A percentile compares a stretch with the other conserved stretches of the same genome.
phyloP scores from a whole-genome alignment of 805 yeast genomes.

The Cyberlindnera japonica region DNA sequence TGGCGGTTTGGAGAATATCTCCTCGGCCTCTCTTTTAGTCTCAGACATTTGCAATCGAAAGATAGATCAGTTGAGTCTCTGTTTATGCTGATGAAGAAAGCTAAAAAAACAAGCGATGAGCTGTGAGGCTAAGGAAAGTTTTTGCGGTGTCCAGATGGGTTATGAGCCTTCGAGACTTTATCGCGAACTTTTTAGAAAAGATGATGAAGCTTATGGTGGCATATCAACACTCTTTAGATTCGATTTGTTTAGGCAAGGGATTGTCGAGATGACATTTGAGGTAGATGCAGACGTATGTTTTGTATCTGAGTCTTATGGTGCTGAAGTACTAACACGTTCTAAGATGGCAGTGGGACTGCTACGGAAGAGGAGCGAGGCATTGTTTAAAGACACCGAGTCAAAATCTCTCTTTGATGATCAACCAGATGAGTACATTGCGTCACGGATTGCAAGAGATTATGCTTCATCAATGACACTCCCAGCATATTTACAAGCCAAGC shows the following conservation, averaged over 20 bases:
- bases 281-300: conserved; percentile 12
- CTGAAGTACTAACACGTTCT: conserved; percentile 3
- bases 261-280: conserved; percentile 12
- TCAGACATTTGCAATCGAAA: too few relatives aligned
- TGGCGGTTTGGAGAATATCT: conserved; percentile 6
- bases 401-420: conserved; percentile 11
- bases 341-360: conserved; percentile 17
- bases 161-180: not conserved
- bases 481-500: conserved; percentile 25
- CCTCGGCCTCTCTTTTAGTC: conserved; percentile 24
- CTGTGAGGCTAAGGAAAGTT: conserved; percentile 13
- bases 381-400: conserved; percentile 10
- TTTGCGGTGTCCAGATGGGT: conserved; percentile 8
- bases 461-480: conserved; percentile 28
- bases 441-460: conserved; percentile 31
- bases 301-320: not conserved
- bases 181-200: conserved; percentile 1
- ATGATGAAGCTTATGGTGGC: not conserved
- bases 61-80: too few relatives aligned
- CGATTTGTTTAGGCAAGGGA: not conserved
- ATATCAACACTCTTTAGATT: too few relatives aligned
- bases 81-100: not conserved
- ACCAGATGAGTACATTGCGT: conserved; percentile 27
- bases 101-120: not conserved
- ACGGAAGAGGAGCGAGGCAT: conserved; percentile 11